phyloP scores from a whole-genome alignment of 2,329 filamentous ascomycete species.

The Tolypocladium tropicale region DNA sequence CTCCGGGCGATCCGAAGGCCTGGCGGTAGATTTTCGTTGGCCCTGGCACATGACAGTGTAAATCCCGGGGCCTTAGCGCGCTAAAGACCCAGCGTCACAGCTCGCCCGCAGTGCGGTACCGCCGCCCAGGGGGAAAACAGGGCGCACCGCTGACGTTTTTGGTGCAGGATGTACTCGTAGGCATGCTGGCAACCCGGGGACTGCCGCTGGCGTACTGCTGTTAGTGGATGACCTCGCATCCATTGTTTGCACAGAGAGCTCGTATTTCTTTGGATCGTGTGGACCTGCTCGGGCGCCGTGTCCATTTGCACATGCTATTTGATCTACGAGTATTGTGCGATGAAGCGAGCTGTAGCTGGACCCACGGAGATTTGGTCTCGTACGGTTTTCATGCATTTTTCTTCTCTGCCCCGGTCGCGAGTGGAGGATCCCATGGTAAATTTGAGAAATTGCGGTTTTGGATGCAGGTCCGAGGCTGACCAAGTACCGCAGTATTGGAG shows the following conservation, averaged over 20 bases:
- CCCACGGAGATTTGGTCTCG: not conserved
- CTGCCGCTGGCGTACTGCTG: not conserved
- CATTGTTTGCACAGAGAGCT: no score
- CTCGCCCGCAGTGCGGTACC: not conserved
- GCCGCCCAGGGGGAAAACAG: not conserved
- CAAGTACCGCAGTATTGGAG: not conserved
- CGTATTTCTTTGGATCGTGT: no score
- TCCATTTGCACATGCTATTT: not conserved
- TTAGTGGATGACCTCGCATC: not conserved
- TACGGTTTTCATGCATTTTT: not conserved
- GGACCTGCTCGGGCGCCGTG: no score
- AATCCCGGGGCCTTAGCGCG: not conserved
- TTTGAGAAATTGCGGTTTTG: not conserved
- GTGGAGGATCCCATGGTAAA: not conserved
- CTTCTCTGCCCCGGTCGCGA: not conserved
- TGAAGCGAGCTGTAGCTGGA: not conserved
- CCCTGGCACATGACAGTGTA: conserved; percentile 7
- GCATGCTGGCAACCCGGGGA: not conserved
- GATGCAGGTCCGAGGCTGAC: not conserved
- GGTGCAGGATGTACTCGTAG: not conserved
- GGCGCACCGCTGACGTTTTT: not conserved
- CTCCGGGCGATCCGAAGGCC: conserved; percentile 5
- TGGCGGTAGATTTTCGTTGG: conserved; percentile 8
- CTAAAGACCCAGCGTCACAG: not conserved
- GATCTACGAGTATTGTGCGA: no score